Base-by-base conservation (phyloP, 805 yeast genomes). In the Kluyveromyces siamensis region DNA sequence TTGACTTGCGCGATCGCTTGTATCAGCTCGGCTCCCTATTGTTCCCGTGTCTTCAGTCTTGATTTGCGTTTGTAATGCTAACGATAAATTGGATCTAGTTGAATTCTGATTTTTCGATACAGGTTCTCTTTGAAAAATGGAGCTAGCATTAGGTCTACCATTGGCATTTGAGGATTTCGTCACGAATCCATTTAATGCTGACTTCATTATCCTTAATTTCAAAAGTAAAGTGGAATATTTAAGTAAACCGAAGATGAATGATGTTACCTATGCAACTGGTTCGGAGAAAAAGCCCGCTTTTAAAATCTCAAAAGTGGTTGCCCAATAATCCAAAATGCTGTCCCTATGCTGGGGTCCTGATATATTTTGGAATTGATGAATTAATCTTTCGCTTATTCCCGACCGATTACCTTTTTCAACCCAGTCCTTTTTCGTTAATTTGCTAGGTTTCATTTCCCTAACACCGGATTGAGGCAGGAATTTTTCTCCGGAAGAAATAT, bases 41-140 rank as follows among this genome's bases (percentile, higher is more conserved):
- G 37, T 36, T 17, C 18, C 14, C 18, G 21, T 30, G 11, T 37
- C 41, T 18, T 16, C 35, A 14, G 27, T 36, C 16, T 38, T 48
- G 37, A 38, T 43, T 27, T 50, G 49, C 16, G 50, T 50, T 38
- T 59, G 57, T 19, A 60, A 41, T 17, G 65, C 65, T 40, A 60
- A 46, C 16, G 65, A 60, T 25, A 60, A 49, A 37, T 59, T 60
- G n/a, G 65, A 60, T 38, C 49, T 49, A 14, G 55, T 49, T 3
- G 50, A 21, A 13, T 38, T 44, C 18, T 50, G 48, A 37, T 40
- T 43, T 27, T 40, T 38, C 2, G 37, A 14, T 6, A 50, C 50
- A 35, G 44, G 48, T 36, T 50, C 52, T 38, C 52, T 33, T 21
- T 40, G 52, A 41, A 50, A 50, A 27, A 47, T 38, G 19, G 45